phyloP scores from a whole-genome alignment of 1,284 basidiomycete genomes.

The Dichomitus squalens region DNA sequence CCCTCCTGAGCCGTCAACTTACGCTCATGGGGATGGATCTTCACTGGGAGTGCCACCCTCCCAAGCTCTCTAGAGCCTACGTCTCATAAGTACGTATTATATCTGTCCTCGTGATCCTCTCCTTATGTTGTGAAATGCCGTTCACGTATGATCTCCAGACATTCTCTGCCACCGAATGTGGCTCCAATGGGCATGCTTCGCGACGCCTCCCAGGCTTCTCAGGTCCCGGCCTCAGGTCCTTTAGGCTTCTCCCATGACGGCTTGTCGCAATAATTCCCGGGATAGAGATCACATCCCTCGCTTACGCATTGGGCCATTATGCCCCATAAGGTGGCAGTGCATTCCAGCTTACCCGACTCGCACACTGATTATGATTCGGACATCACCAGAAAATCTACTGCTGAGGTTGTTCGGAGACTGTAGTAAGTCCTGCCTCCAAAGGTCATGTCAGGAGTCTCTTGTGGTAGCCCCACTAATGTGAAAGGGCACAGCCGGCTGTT shows the following conservation, averaged over 20 bases:
- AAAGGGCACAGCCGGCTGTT: conserved; percentile 7
- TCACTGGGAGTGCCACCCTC: neutral
- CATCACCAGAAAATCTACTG: neutral
- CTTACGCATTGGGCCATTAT: neutral
- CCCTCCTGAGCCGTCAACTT: neutral
- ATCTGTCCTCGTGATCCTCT: conserved; percentile 10
- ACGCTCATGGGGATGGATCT: neutral
- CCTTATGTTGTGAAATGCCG: conserved; percentile 14
- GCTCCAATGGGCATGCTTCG: neutral
- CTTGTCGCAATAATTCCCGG: conserved; percentile 4
- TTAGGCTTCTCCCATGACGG: conserved; percentile 6
- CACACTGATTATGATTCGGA: conserved; percentile 1
- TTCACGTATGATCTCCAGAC: conserved; percentile 20
- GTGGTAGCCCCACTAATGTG: neutral
- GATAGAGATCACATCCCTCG: conserved; percentile 1
- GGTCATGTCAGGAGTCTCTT: neutral
- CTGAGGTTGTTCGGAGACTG: neutral
- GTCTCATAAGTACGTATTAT: conserved; percentile 15
- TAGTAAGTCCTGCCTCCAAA: neutral
- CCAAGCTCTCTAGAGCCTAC: neutral
- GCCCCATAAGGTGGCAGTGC: conserved; percentile 12
- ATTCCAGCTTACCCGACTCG: neutral
- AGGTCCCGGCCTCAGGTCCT: neutral
- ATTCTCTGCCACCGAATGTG: conserved; percentile 17
- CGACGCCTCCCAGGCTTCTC: conserved; percentile 2